Evolutionary conservation across 2,329 filamentous ascomycete genomes (phyloP), one percentile per base, ranked within the genome.

Genomic region (Escovopsis sp.): DNA sequence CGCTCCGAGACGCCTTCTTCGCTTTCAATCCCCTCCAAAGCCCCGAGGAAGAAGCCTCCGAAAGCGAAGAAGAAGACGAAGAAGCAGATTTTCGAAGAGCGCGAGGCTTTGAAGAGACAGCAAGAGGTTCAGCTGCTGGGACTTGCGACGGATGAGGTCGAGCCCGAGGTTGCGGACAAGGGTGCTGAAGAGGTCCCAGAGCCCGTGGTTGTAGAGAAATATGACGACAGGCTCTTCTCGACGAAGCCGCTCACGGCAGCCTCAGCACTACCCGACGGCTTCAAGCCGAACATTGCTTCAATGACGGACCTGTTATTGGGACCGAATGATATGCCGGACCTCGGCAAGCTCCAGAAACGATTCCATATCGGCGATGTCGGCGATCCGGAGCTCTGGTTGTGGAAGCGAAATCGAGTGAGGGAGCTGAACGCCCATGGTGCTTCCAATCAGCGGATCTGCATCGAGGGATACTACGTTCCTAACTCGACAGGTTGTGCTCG

Each of bases 401-500:
- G 70, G 70, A 65, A 57, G 38, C 65, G 66, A 31, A 65, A 70
- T 43, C 66, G 68, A 9, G 57, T 74, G 36, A 62, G 66, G 14
- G 65, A 72, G 42, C 60, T 76, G 27, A 75, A 76, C 42, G 56
- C 62, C 2, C 41, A 51, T 15, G 46, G 48, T 11, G 41, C 45
- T 16, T 27, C 45, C 27, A 42, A 53, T 18, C 48, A 43, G 4
- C 48, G 65, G 1, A 55, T 65, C 13, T 50, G 51, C 14, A 76
- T 78, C 31, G 65, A 67, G 23, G 75, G 73, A 15, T 78, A 78
- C 48, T 96, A 94, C 51, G 83, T 94, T 28, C 76, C 83, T 0
- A 98, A 94, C 45, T 42, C 68, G 1, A 85, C 85, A 9, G 90
- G 90, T 25, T 82, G 76, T 46, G 90, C 90, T 38, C 75, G 90